Conservation (phyloP, 441 rosid genomes). For the Pelargonium myrrhifolium region DNA sequence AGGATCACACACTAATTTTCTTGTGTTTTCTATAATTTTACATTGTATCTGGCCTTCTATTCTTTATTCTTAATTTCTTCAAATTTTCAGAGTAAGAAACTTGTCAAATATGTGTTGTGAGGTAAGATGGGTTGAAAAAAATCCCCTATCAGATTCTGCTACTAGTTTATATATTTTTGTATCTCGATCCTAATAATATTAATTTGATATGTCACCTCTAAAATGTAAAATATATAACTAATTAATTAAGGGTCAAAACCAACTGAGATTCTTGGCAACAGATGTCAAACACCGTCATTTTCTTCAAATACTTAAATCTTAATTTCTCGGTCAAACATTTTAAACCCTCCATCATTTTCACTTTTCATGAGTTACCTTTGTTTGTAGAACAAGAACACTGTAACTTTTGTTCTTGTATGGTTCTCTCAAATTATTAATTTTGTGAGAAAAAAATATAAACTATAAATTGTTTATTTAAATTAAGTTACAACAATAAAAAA, state of each 20-base stretch:
- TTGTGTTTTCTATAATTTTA: too few relatives aligned
- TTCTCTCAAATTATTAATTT: too few relatives aligned
- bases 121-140: slow-evolving; percentile 23
- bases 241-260: background rate
- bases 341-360: too few relatives aligned
- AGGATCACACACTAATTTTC: too few relatives aligned
- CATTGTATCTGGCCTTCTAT: background rate
- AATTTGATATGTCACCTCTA: too few relatives aligned
- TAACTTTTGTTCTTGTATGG: background rate
- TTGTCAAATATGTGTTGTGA: slow-evolving; percentile 14
- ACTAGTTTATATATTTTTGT: background rate
- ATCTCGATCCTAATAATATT: too few relatives aligned
- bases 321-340: too few relatives aligned
- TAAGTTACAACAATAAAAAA: too few relatives aligned
- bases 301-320: background rate
- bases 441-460: too few relatives aligned
- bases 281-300: slow-evolving; percentile 1
- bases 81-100: slow-evolving; percentile 6
- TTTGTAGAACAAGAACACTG: background rate
- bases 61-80: background rate
- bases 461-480: too few relatives aligned
- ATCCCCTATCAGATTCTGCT: background rate
- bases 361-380: background rate
- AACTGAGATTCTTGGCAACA: background rate
- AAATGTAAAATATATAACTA: too few relatives aligned